Evolutionary conservation across 768 basidiomycete species (phyloP).

Genomic region (Cantharellus anzutake): DNA sequence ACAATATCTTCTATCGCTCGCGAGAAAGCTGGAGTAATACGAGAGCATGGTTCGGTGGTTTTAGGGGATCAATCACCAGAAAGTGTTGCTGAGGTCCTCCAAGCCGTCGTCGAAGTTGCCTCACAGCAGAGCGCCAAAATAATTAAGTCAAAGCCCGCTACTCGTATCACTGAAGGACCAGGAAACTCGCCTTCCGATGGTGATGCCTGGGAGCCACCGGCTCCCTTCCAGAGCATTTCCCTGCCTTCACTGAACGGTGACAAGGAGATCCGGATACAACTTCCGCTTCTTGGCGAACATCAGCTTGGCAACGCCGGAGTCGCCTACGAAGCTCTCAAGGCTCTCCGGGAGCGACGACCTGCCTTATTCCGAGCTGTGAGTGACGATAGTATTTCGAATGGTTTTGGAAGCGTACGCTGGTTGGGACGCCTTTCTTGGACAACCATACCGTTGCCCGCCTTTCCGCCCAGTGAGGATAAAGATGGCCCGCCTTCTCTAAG

Average conservation of each 20-base stretch:
- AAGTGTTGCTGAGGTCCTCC: constrained; percentile 21
- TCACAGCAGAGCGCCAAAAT: constrained; percentile 23
- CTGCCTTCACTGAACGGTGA: neutral
- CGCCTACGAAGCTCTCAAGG: constrained; percentile 38
- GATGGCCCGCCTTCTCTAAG: constrained; percentile 14
- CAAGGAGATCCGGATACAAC: constrained; percentile 13
- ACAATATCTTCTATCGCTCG: constrained; percentile 53
- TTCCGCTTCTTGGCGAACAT: constrained; percentile 64
- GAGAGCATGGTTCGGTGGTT: constrained; percentile 40
- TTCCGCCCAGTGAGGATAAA: constrained; percentile 13
- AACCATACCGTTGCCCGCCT: constrained; percentile 21
- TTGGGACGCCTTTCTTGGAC: constrained; percentile 62
- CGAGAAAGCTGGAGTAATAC: constrained; percentile 72
- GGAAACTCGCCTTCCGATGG: neutral
- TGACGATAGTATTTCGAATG: constrained; percentile 28
- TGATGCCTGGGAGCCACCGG: neutral
- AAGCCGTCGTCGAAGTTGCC: constrained; percentile 26
- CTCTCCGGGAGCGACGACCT: constrained; percentile 19
- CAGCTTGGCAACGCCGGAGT: constrained; percentile 72
- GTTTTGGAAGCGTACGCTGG: constrained; percentile 50
- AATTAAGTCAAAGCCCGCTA: constrained; percentile 23
- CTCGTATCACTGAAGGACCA: neutral
- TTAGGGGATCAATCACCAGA: constrained; percentile 33
- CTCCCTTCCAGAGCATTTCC: neutral
- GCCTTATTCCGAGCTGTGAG: constrained; percentile 23